phyloP scores from a whole-genome alignment of 768 basidiomycete genomes.

The Tricholoma flavovirens region DNA sequence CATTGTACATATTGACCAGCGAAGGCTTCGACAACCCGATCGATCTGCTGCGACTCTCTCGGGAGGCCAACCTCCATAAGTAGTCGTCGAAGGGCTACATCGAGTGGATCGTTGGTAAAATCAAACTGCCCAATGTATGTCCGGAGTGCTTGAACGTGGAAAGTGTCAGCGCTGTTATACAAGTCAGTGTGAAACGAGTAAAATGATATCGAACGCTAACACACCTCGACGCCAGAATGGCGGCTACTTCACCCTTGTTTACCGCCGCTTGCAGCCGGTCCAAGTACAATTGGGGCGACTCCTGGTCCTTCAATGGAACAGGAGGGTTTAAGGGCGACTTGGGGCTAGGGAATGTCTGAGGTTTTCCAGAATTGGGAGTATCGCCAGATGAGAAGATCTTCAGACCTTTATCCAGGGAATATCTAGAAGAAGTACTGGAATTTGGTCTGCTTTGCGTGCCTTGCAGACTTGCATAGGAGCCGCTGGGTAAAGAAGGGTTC shows the following conservation, averaged over 20 bases:
- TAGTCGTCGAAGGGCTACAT: conserved; percentile 83
- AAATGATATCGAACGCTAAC: background rate
- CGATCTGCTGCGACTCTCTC: conserved; percentile 96
- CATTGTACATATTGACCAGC: conserved; percentile 77
- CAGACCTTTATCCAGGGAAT: conserved; percentile 38
- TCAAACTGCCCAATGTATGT: conserved; percentile 72
- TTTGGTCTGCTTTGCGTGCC: conserved; percentile 4
- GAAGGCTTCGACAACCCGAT: conserved; percentile 95
- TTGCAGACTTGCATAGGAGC: background rate
- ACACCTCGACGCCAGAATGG: conserved; percentile 78
- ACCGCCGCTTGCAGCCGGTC: conserved; percentile 56
- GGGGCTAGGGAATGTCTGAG: background rate
- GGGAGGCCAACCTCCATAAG: conserved; percentile 91
- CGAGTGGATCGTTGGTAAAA: conserved; percentile 77
- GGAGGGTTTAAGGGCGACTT: conserved; percentile 29
- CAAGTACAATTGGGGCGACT: conserved; percentile 69
- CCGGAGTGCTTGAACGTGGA: conserved; percentile 64
- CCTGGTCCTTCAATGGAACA: conserved; percentile 48
- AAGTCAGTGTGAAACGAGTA: conserved; percentile 4
- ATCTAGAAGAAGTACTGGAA: conserved; percentile 36
- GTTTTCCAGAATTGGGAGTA: background rate
- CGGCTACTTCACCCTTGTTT: conserved; percentile 73
- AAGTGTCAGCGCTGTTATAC: conserved; percentile 55
- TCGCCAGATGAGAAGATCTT: background rate
- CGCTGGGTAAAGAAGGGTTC: conserved; percentile 21